Conservation (phyloP, 2,329 filamentous ascomycete genomes). For the Chrysoporthe deuterocubensis region DNA sequence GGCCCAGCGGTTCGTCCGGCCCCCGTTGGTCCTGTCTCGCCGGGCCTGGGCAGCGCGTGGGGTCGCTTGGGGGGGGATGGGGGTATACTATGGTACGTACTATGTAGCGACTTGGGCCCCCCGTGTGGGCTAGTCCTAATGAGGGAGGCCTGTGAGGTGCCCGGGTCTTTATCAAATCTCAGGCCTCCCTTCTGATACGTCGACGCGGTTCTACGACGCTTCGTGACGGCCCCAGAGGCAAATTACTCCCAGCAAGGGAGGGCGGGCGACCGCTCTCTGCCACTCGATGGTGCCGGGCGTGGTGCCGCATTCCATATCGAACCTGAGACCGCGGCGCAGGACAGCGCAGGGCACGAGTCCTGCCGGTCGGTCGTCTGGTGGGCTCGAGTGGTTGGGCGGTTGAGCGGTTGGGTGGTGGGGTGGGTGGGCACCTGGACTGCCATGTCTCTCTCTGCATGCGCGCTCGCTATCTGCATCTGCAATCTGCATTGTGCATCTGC, state of each 20-base stretch:
- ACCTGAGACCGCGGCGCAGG: too few relatives aligned
- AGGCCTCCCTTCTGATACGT: constrained; percentile 2
- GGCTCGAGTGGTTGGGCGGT: too few relatives aligned
- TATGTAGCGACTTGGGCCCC: too few relatives aligned
- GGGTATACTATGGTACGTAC: too few relatives aligned
- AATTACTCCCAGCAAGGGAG: constrained; percentile 1
- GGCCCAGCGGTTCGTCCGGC: too few relatives aligned
- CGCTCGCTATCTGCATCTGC: background rate
- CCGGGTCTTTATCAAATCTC: constrained; percentile 17
- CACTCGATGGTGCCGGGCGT: background rate
- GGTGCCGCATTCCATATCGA: too few relatives aligned
- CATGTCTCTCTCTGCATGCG: too few relatives aligned
- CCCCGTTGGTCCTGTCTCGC: too few relatives aligned
- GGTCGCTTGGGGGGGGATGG: background rate
- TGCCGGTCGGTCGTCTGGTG: too few relatives aligned
- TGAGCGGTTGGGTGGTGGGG: too few relatives aligned
- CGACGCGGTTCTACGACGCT: background rate
- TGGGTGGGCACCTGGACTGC: background rate
- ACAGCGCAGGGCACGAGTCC: too few relatives aligned
- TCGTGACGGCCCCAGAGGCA: constrained; percentile 14
- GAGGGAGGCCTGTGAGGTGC: constrained; percentile 4
- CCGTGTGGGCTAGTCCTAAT: background rate
- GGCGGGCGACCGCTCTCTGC: background rate
- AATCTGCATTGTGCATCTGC: background rate
- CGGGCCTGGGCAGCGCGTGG: too few relatives aligned